phyloP scores from a whole-genome alignment of 768 basidiomycete species.

The Termitomyces sp. region DNA sequence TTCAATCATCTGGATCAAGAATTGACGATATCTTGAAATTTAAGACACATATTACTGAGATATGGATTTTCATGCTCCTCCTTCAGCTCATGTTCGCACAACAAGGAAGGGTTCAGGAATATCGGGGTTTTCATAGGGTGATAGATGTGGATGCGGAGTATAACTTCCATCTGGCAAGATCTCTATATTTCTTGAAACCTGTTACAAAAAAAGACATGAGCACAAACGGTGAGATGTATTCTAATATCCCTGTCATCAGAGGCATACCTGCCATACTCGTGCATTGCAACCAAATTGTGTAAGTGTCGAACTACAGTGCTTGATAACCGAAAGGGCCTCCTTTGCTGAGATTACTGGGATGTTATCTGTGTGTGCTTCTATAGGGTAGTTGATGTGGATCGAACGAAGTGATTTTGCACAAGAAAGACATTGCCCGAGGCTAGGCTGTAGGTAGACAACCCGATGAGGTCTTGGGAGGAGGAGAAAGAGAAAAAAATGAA shows the following conservation, averaged over 20 bases:
- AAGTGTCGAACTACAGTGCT: constrained; percentile 48
- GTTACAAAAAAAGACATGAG: not conserved
- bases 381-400: constrained; percentile 58
- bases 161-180: constrained; percentile 36
- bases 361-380: constrained; percentile 23
- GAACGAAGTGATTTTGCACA: constrained; percentile 44
- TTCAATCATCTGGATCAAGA: too few species aligned
- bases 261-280: constrained; percentile 61
- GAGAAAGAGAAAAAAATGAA: not conserved
- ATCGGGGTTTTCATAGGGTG: constrained; percentile 58
- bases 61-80: too few species aligned
- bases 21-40: too few species aligned
- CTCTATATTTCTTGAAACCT: constrained; percentile 45
- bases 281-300: constrained; percentile 66
- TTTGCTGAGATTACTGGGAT: constrained; percentile 27
- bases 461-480: not conserved
- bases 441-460: constrained; percentile 26
- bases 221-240: not conserved
- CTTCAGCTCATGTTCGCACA: constrained; percentile 40
- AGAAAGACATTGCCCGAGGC: constrained; percentile 38
- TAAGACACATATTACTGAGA: too few species aligned
- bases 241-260: not conserved
- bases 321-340: constrained; percentile 43
- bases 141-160: constrained; percentile 33
- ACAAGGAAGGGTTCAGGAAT: constrained; percentile 75